Conservation (phyloP, 1,284 basidiomycete species). For the Sphagnurus paluster region DNA sequence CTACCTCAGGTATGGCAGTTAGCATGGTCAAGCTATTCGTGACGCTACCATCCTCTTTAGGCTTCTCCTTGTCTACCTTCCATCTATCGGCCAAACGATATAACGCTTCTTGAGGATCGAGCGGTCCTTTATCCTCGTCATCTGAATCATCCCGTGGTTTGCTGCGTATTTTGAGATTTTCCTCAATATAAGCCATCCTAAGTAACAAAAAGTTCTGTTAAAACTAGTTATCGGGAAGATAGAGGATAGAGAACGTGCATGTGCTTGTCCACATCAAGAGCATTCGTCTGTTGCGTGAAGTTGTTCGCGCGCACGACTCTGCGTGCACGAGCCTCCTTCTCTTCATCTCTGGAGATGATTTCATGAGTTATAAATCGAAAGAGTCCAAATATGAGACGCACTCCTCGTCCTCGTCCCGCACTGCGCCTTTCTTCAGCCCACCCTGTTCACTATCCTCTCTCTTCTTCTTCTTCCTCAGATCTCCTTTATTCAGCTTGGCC, state of each 20-base stretch:
- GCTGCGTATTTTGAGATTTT: slow-evolving; percentile 83
- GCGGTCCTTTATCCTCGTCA: slow-evolving; percentile 40
- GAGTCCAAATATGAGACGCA: slow-evolving; percentile 16
- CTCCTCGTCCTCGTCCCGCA: slow-evolving; percentile 59
- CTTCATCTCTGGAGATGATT: slow-evolving; percentile 47
- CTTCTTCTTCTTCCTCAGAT: slow-evolving; percentile 71
- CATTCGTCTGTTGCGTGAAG: slow-evolving; percentile 96
- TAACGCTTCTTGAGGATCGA: slow-evolving; percentile 81
- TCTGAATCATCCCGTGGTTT: slow-evolving; percentile 50
- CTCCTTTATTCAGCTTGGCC: slow-evolving; percentile 82
- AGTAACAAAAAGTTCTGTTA: neutral
- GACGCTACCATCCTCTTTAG: slow-evolving; percentile 85
- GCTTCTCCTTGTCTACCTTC: slow-evolving; percentile 57
- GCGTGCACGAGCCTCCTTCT: slow-evolving; percentile 68
- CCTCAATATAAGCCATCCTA: slow-evolving; percentile 98
- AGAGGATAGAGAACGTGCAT: slow-evolving; percentile 64
- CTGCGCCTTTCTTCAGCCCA: slow-evolving; percentile 53
- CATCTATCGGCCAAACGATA: slow-evolving; percentile 78
- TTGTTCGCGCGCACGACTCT: slow-evolving; percentile 84
- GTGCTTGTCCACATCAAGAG: slow-evolving; percentile 95
- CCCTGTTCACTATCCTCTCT: slow-evolving; percentile 54
- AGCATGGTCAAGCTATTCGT: slow-evolving; percentile 93
- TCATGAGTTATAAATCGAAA: slow-evolving; percentile 2
- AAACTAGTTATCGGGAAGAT: neutral
- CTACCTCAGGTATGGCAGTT: slow-evolving; percentile 94